Percentiles rank a stretch among this genome's conserved stretches.
Evolutionary conservation across 768 basidiomycete genomes (phyloP).

Genomic region (Auricularia sp.): DNA sequence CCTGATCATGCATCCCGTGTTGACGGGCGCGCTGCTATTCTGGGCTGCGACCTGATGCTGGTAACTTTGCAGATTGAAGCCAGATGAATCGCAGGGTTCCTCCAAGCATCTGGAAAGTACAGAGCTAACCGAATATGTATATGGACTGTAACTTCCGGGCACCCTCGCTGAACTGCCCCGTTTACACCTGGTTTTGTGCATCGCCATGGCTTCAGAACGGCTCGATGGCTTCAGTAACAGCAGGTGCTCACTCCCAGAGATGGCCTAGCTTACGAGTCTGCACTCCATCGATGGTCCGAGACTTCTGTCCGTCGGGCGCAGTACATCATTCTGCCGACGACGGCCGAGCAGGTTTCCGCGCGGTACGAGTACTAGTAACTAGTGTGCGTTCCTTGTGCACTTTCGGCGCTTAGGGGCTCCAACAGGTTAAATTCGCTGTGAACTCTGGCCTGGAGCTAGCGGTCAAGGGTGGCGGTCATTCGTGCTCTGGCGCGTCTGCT

Average conservation of each 20-base stretch:
- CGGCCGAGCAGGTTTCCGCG: conserved; percentile 14
- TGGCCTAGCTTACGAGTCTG: not conserved
- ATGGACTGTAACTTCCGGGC: too few species aligned
- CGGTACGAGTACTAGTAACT: conserved; percentile 4
- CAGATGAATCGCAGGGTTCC: too few species aligned
- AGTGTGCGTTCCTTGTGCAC: too few species aligned
- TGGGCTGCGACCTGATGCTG: too few species aligned
- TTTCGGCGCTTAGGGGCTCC: too few species aligned
- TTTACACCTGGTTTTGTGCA: too few species aligned
- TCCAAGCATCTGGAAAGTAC: too few species aligned
- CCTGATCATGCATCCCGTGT: too few species aligned
- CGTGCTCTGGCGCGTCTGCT: conserved; percentile 4
- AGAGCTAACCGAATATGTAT: too few species aligned
- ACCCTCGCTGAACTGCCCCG: too few species aligned
- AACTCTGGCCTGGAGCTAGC: conserved; percentile 1
- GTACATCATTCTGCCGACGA: conserved; percentile 11
- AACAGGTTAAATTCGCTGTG: not conserved
- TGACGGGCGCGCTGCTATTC: too few species aligned
- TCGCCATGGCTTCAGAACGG: not conserved
- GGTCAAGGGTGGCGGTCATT: conserved; percentile 11
- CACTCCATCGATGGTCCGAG: conserved; percentile 1
- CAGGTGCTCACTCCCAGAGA: not conserved
- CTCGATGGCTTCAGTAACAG: not conserved
- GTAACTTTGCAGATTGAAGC: too few species aligned
- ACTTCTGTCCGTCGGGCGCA: not conserved